Evolutionary conservation across 305 asterid species (phyloP).

Genomic region (Fraxinus dipetala): DNA sequence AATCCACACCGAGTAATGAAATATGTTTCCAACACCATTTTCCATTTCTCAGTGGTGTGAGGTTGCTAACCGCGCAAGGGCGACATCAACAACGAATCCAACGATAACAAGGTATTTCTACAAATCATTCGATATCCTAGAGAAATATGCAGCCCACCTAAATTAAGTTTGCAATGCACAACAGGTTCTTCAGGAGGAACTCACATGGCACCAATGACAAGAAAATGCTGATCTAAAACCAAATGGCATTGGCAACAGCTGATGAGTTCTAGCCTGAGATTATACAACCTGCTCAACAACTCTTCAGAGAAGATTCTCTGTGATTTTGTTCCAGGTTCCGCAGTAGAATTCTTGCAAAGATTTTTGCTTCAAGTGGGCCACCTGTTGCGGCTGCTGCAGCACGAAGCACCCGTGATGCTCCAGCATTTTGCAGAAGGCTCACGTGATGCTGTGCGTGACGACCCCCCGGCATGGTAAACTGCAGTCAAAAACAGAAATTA

Average conservation of each 20-base stretch:
- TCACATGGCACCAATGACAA: not conserved
- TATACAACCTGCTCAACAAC: not conserved
- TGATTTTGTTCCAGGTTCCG: slow-evolving; percentile 70
- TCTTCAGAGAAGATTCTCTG: slow-evolving; percentile 21
- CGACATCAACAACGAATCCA: not conserved
- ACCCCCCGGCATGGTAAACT: slow-evolving; percentile 81
- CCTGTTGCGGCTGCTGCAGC: slow-evolving; percentile 74
- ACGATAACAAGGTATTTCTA: not conserved
- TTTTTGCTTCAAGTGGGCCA: slow-evolving; percentile 78
- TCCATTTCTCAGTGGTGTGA: not conserved
- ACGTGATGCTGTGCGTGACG: slow-evolving; percentile 69
- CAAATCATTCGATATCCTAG: not conserved
- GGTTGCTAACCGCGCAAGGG: not conserved
- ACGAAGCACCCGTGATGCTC: slow-evolving; percentile 74
- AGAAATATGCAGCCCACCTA: not conserved
- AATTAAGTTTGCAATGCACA: not conserved
- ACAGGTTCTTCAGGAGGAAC: not conserved
- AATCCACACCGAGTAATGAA: not conserved
- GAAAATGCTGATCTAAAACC: not conserved
- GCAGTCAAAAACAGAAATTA: not conserved
- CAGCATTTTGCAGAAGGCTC: slow-evolving; percentile 57
- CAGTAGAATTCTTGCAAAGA: slow-evolving; percentile 71
- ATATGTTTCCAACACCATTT: not conserved
- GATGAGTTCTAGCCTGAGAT: not conserved
- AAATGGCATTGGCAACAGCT: not conserved